Evolutionary conservation across 139 green algal species (phyloP).

Genomic region (Chlamydomonas incerta): DNA sequence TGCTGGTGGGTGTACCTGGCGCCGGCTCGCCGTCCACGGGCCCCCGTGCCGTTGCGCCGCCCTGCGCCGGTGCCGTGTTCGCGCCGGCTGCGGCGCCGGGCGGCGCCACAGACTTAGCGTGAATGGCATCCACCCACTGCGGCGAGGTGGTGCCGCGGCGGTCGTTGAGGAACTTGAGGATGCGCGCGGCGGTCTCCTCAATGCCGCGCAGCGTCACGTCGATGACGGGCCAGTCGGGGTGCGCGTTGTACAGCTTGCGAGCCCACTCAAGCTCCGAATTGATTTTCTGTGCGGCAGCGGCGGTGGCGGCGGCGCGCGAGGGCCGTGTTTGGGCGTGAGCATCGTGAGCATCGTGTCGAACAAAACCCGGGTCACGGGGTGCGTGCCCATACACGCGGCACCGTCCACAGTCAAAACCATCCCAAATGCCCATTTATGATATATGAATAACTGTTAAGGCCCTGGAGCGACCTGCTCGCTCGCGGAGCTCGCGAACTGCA

Average conservation of each 20-base stretch:
- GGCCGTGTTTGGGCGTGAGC: too few species aligned
- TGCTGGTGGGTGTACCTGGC: not conserved
- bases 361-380: too few species aligned
- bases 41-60: not conserved
- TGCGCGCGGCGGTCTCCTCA: conserved; percentile 68
- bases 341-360: too few species aligned
- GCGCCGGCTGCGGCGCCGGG: too few species aligned
- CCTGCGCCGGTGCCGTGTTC: not conserved
- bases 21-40: not conserved
- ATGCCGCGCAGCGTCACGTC: conserved; percentile 68
- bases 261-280: conserved; percentile 60
- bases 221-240: conserved; percentile 67
- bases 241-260: conserved; percentile 54
- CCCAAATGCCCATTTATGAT: too few species aligned
- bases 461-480: too few species aligned
- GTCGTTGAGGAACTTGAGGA: conserved; percentile 65
- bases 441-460: too few species aligned
- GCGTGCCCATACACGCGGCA: too few species aligned
- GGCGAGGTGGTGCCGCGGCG: conserved; percentile 45
- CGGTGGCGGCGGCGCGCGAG: too few species aligned
- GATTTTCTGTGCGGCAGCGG: conserved; percentile 42
- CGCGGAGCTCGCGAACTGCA: too few species aligned
- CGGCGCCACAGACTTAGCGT: not conserved
- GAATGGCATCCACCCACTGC: conserved; percentile 37
- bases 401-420: too few species aligned